Evolutionary conservation across 768 basidiomycete genomes (phyloP), one percentile per base, ranked within the genome.

Genomic region (Auricularia sp.): DNA sequence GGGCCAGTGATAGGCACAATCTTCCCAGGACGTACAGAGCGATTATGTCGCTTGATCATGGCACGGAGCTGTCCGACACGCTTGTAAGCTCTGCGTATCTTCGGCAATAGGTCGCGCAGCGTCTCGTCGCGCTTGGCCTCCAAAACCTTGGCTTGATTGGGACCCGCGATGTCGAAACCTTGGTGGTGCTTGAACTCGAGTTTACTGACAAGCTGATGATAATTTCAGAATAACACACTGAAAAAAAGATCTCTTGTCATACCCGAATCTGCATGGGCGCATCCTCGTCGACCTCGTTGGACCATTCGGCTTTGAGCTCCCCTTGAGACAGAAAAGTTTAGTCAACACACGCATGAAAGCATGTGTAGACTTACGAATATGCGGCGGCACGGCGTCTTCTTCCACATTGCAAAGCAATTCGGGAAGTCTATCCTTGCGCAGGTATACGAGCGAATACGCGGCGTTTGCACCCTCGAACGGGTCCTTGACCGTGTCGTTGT

Each of bases 41-140:
- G 56, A 59, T 59, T 59, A 59, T 59, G 56, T 35, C 56, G 56
- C 56, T 59, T 59, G 56, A 59, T 29, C 56, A 59, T 59, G 6
- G 56, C 56, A 5, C 56, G 56, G 10, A 59, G 23, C 34, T 59
- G 56, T 11, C 14, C 56, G 56, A 35, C 56, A 18, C 56, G 56
- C 56, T 59, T 59, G 56, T 3, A 59, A 8, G 23, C 14, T 35
- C 23, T 59, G 29, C 56, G 23, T 6, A 59, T 59, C 29, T 23
- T 23, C 4, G 56, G 56, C 18, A 59, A 33, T 5, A 59, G 14
- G 8, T 59, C 56, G 56, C 56, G 56, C 23, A 59, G 29, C 21
- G 56, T 59, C 2, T 59, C 56, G 56, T 59, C 56, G 4, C 56
- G 56, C 56, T 23, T 14, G 11, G 56, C 56, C 6, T 59, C 56